Conservation (phyloP, 2,329 filamentous ascomycete species). For the Sphaerulina musiva region DNA sequence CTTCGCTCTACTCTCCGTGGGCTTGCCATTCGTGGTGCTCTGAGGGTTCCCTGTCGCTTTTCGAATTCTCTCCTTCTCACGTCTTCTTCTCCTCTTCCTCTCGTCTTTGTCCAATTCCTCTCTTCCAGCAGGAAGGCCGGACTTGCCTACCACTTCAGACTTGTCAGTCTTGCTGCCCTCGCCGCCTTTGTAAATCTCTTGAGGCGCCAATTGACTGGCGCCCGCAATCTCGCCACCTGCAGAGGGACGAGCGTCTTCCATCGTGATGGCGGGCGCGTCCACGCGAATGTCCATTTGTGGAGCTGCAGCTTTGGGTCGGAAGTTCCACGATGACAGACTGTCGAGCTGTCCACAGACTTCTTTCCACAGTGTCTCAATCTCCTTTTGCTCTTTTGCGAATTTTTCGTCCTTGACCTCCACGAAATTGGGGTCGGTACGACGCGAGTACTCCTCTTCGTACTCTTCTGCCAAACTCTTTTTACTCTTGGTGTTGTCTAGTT, state of each 20-base stretch:
- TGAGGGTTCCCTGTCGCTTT: constrained; percentile 54
- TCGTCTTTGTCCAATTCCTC: constrained; percentile 87
- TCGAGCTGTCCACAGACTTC: constrained; percentile 75
- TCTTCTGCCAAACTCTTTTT: constrained; percentile 82
- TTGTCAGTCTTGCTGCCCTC: constrained; percentile 46
- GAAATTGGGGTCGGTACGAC: constrained; percentile 69
- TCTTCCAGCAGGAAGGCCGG: constrained; percentile 67
- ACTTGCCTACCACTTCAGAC: constrained; percentile 67
- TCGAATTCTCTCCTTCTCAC: constrained; percentile 77
- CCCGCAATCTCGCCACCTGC: constrained; percentile 67
- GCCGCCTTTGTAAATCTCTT: constrained; percentile 85
- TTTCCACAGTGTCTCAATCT: constrained; percentile 77
- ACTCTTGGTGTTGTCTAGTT: constrained; percentile 81
- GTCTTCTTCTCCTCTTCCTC: constrained; percentile 58
- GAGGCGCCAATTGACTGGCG: constrained; percentile 73
- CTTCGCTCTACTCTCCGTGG: constrained; percentile 37
- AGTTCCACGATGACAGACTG: constrained; percentile 86
- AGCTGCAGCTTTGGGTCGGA: constrained; percentile 79
- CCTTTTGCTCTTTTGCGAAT: constrained; percentile 63
- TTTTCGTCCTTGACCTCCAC: constrained; percentile 78
- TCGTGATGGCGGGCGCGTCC: constrained; percentile 82
- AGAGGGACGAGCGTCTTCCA: constrained; percentile 91
- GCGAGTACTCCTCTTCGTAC: constrained; percentile 88
- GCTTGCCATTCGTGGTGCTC: constrained; percentile 30
- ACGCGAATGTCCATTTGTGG: constrained; percentile 79